These are phyloP conservation scores for Cryptosporidium parvum DNA, from an alignment of 169 alveolate genomes.

Conservation along the genomic window DNA sequence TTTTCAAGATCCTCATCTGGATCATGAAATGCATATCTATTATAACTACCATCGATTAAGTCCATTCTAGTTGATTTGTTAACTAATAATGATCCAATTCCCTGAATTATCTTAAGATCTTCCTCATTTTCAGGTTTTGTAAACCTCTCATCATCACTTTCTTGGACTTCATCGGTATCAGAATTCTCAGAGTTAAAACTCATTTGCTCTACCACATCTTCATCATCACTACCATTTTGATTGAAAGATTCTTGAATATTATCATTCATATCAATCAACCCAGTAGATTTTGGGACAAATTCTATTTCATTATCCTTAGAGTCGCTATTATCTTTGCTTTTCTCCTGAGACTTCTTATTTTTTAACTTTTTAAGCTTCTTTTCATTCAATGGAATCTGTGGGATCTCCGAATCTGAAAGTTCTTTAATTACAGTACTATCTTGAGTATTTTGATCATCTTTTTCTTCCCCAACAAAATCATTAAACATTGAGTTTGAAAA, in stretches of 20 bases:
- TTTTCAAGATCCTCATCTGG: conserved; percentile 79
- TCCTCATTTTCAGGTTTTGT: conserved; percentile 78
- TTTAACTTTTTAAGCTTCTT: conserved; percentile 72
- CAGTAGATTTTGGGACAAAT: conserved; percentile 72
- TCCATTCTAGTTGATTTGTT: conserved; percentile 93
- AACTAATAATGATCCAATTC: conserved; percentile 82
- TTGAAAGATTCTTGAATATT: neutral
- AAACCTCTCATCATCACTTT: conserved; percentile 68
- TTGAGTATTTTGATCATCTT: neutral
- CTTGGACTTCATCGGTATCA: conserved; percentile 66
- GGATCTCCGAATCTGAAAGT: conserved; percentile 75
- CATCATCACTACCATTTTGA: neutral
- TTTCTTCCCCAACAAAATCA: conserved; percentile 30
- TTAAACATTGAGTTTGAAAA: conserved; percentile 69
- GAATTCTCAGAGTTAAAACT: neutral
- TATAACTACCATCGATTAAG: conserved; percentile 93
- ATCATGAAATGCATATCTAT: conserved; percentile 92
- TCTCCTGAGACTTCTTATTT: conserved; percentile 47
- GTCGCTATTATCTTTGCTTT: conserved; percentile 19
- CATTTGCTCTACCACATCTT: neutral
- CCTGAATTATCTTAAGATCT: conserved; percentile 78
- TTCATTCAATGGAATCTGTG: conserved; percentile 68
- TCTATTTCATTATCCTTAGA: conserved; percentile 76
- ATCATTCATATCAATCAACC: neutral
- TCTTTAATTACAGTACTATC: conserved; percentile 1